phyloP scores from a whole-genome alignment of 176 grass and related monocot genomes.

The Metroxylon sagu region DNA sequence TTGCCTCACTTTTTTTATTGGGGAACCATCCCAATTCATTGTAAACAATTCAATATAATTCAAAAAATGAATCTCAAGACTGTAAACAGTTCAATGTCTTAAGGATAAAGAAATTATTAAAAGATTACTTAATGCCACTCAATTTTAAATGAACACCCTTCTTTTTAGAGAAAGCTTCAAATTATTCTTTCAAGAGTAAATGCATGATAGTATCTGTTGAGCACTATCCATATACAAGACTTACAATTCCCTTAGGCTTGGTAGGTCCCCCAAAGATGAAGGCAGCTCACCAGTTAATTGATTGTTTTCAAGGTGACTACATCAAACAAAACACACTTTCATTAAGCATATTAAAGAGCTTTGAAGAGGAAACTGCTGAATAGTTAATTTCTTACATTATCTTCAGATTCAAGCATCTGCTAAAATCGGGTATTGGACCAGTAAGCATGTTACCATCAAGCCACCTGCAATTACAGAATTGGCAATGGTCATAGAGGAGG shows the following conservation, averaged over 20 bases:
- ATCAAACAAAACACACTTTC: slow-evolving; percentile 9
- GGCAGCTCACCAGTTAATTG: slow-evolving; percentile 66
- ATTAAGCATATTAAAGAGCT: slow-evolving; percentile 13
- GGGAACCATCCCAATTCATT: no score
- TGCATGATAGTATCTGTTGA: no score
- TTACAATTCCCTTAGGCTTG: slow-evolving; percentile 90
- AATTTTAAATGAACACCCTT: no score
- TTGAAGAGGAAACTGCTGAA: slow-evolving; percentile 2
- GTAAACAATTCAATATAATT: no score
- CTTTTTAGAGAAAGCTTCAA: no score
- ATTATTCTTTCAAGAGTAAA: no score
- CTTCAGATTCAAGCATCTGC: slow-evolving; percentile 53
- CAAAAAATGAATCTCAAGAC: no score
- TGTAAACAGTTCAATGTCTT: no score
- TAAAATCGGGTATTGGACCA: slow-evolving; percentile 83
- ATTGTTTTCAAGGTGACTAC: slow-evolving; percentile 92
- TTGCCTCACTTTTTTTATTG: no score
- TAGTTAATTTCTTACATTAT: slow-evolving; percentile 47
- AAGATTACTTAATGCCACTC: no score
- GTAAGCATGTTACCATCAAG: slow-evolving; percentile 72
- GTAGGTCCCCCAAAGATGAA: slow-evolving; percentile 55
- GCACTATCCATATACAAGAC: slow-evolving; percentile 16
- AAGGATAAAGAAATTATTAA: no score
- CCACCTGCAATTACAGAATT: slow-evolving; percentile 34
- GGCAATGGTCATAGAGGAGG: background rate